Evolutionary conservation across 371 early-diverging fungal genomes (phyloP).

Genomic region (Apophysomyces trapeziformis): DNA sequence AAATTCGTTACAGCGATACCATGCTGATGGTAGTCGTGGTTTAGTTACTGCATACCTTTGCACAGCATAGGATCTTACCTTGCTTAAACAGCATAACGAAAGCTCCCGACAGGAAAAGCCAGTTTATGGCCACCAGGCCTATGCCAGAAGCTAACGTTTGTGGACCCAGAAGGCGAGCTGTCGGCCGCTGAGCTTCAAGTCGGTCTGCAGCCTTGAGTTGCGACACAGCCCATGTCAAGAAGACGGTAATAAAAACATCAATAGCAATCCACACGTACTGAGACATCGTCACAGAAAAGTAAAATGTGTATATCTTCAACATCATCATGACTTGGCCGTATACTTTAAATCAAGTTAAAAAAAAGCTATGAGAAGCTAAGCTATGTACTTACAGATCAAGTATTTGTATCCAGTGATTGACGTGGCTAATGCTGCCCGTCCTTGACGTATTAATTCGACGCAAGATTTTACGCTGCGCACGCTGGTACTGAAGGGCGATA

Average conservation of each 20-base stretch:
- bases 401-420: conserved; percentile 76
- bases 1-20: conserved; percentile 81
- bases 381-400: conserved; percentile 12
- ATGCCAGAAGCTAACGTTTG: conserved; percentile 72
- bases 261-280: conserved; percentile 73
- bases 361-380: neutral
- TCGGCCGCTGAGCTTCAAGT: conserved; percentile 67
- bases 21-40: conserved; percentile 34
- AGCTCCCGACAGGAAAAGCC: conserved; percentile 54
- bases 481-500: conserved; percentile 74
- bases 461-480: conserved; percentile 58
- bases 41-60: neutral
- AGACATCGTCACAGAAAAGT: conserved; percentile 53
- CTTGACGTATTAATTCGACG: conserved; percentile 70
- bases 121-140: conserved; percentile 69
- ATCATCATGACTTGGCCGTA: conserved; percentile 77
- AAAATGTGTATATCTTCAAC: conserved; percentile 59
- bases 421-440: conserved; percentile 70
- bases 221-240: conserved; percentile 70
- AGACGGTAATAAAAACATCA: conserved; percentile 71
- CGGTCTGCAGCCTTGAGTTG: conserved; percentile 58
- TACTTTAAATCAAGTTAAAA: conserved; percentile 24
- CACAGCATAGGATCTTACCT: neutral
- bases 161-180: conserved; percentile 70
- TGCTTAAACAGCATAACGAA: conserved; percentile 63